phyloP scores from a whole-genome alignment of 441 rosid genomes.

The Melianthus villosus region DNA sequence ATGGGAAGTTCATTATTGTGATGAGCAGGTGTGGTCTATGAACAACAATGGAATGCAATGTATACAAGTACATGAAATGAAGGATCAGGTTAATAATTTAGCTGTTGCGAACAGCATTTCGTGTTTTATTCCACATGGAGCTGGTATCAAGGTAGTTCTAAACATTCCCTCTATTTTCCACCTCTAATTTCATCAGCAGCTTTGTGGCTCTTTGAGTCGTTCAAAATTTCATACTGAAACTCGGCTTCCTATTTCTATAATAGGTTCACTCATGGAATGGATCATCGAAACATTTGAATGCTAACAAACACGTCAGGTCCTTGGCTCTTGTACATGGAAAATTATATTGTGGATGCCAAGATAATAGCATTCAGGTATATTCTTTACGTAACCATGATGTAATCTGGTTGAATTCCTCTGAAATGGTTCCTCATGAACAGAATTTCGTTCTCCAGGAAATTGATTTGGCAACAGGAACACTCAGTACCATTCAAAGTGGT shows the following conservation, averaged over 20 bases:
- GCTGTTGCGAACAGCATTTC: constrained; percentile 31
- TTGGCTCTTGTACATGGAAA: constrained; percentile 43
- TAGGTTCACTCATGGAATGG: constrained; percentile 65
- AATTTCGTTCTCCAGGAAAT: constrained; percentile 30
- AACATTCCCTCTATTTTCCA: not conserved
- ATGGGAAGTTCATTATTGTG: not conserved
- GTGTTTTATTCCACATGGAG: constrained; percentile 62
- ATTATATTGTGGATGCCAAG: constrained; percentile 57
- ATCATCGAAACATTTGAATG: constrained; percentile 33
- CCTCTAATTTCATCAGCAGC: not conserved
- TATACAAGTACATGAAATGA: constrained; percentile 54
- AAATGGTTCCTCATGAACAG: not conserved
- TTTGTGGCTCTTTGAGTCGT: not conserved
- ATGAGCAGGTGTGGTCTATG: constrained; percentile 40
- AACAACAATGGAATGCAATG: constrained; percentile 23
- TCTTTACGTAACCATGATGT: not conserved
- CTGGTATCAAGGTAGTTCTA: constrained; percentile 53
- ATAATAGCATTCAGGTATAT: constrained; percentile 50
- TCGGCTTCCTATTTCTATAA: no score
- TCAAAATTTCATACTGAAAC: no score
- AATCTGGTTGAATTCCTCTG: constrained; percentile 1
- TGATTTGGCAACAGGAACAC: constrained; percentile 54
- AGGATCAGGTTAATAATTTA: constrained; percentile 47
- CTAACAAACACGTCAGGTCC: constrained; percentile 34
- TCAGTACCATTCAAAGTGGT: constrained; percentile 38